These are phyloP conservation scores for Ophiostoma pallidulum DNA, from an alignment of 2,329 filamentous ascomycete genomes.

Conservation along the genomic window DNA sequence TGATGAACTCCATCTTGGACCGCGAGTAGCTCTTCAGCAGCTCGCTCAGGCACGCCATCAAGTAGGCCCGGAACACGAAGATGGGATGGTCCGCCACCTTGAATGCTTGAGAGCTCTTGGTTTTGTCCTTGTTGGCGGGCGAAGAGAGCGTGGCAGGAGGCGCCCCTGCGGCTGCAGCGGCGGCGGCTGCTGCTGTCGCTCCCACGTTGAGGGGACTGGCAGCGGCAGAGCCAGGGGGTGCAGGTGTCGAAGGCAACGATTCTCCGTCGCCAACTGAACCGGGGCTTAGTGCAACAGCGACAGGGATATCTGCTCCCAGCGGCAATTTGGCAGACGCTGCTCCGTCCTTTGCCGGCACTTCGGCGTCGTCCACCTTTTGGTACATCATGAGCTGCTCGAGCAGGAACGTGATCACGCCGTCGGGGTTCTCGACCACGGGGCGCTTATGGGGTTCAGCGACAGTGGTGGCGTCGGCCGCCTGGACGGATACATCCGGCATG, in stretches of 20 bases:
- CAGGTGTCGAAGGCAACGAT: not conserved
- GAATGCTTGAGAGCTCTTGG: slow-evolving; percentile 64
- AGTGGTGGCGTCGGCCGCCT: slow-evolving; percentile 51
- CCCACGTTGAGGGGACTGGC: not conserved
- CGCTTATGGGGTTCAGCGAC: slow-evolving; percentile 62
- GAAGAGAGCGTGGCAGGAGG: too few species aligned
- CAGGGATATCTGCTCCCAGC: slow-evolving; percentile 11
- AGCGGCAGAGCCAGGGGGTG: not conserved
- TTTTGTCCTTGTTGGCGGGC: slow-evolving; percentile 14
- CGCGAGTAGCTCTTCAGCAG: slow-evolving; percentile 85
- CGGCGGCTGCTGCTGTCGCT: not conserved
- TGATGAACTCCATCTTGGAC: slow-evolving; percentile 97
- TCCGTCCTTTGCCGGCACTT: slow-evolving; percentile 30
- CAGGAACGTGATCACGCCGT: slow-evolving; percentile 91
- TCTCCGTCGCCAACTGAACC: not conserved
- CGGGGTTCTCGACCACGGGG: slow-evolving; percentile 81
- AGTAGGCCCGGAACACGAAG: slow-evolving; percentile 91
- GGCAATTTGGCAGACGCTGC: not conserved
- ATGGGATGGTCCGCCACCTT: slow-evolving; percentile 91
- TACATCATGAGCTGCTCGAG: slow-evolving; percentile 88
- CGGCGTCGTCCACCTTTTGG: slow-evolving; percentile 83
- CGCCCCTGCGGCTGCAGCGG: not conserved
- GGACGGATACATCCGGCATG: slow-evolving; percentile 56
- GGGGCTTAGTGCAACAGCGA: not conserved
- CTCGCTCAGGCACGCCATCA: slow-evolving; percentile 86